phyloP scores from a whole-genome alignment of 345 rosid species.

The Syzygium aqueum region DNA sequence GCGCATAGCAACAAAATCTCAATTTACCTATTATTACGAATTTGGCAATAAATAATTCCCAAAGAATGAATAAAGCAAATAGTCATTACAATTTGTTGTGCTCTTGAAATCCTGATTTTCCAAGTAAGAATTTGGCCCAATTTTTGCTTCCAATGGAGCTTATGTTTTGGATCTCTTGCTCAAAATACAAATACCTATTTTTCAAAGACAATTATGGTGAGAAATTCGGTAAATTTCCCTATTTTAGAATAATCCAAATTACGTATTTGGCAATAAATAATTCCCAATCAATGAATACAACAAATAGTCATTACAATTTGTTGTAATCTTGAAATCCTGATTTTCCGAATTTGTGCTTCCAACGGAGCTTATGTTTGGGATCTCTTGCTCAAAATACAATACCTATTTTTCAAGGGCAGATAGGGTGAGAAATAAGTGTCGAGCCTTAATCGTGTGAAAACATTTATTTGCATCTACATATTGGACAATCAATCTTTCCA shows the following conservation, averaged over 20 bases:
- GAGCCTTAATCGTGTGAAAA: neutral
- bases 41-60: neutral
- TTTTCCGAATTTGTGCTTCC: too few species aligned
- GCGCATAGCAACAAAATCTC: neutral
- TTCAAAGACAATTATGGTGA: neutral
- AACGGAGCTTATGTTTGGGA: too few species aligned
- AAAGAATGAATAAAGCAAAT: neutral
- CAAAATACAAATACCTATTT: neutral
- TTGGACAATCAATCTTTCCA: neutral
- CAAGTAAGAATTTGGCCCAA: neutral
- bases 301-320: too few species aligned
- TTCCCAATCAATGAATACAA: too few species aligned
- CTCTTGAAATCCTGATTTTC: neutral
- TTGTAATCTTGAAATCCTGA: too few species aligned
- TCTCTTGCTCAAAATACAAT: too few species aligned
- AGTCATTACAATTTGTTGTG: neutral
- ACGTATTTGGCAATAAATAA: too few species aligned
- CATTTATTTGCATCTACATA: neutral
- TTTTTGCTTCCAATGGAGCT: neutral
- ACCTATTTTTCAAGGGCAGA: too few species aligned
- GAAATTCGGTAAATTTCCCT: neutral
- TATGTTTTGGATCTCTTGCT: neutral
- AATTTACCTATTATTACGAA: neutral
- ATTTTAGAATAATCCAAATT: too few species aligned
- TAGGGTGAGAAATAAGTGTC: neutral